phyloP scores from a whole-genome alignment of 768 basidiomycete species.

The Solioccasus polychromus region DNA sequence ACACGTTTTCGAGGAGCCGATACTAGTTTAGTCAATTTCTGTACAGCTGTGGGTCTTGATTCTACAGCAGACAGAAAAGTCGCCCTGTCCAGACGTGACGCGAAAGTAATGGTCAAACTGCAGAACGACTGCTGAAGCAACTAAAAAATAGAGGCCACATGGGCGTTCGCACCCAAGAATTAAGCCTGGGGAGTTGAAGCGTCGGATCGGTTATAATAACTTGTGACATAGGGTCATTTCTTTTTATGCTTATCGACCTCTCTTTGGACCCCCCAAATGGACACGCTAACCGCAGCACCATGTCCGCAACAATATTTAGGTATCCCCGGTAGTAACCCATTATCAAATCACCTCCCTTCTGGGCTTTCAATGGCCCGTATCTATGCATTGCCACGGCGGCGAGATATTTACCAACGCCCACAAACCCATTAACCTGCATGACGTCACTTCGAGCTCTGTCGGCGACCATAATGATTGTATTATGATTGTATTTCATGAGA shows the following conservation, averaged over 20 bases:
- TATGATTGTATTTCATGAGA: neutral
- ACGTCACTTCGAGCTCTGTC: conserved; percentile 2
- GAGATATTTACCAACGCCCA: too few species aligned
- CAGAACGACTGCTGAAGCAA: neutral
- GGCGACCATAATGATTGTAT: neutral
- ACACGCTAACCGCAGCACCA: neutral
- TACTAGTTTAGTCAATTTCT: conserved; percentile 20
- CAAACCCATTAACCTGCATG: neutral
- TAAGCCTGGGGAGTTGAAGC: conserved; percentile 9
- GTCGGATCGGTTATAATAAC: conserved; percentile 6
- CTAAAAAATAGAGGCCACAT: neutral
- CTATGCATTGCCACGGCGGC: neutral
- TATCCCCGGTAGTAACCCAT: neutral
- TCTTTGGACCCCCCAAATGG: too few species aligned
- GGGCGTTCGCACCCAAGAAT: conserved; percentile 11
- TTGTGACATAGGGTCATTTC: conserved; percentile 24
- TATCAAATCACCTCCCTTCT: conserved; percentile 2
- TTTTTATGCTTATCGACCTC: conserved; percentile 8
- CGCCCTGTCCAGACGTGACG: neutral
- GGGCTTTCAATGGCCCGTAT: neutral
- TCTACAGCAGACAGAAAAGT: neutral
- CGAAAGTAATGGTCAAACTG: neutral
- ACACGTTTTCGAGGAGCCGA: conserved; percentile 31
- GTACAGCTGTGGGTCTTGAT: conserved; percentile 1
- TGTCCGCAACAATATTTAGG: neutral